A percentile compares a stretch with the other conserved stretches of the same genome.
These are phyloP conservation scores for Scutellaria barbata DNA, from an alignment of 257 asterid species.

Conservation along the genomic window DNA sequence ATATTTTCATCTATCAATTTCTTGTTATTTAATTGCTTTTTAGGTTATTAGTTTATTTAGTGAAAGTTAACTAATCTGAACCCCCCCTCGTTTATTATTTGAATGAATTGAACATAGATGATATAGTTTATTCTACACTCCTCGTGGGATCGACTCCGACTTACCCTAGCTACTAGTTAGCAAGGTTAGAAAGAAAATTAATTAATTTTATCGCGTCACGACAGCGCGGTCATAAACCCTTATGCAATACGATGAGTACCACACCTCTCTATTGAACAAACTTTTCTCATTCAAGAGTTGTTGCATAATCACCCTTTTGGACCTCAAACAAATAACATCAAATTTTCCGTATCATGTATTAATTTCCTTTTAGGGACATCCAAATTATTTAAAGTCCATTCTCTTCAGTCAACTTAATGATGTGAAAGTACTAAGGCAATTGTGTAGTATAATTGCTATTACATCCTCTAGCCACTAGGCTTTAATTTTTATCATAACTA, in stretches of 20 bases:
- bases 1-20: too few relatives aligned
- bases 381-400: not conserved
- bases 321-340: conserved; percentile 4
- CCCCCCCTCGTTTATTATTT: too few relatives aligned
- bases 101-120: too few relatives aligned
- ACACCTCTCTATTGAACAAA: not conserved
- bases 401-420: not conserved
- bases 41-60: too few relatives aligned
- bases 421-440: not conserved
- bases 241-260: not conserved
- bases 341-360: not conserved
- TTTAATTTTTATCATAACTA: not conserved
- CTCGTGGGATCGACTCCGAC: too few relatives aligned
- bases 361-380: not conserved
- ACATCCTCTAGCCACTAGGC: not conserved
- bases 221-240: conserved; percentile 1
- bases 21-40: too few relatives aligned
- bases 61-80: too few relatives aligned
- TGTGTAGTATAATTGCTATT: not conserved
- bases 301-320: not conserved
- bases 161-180: too few relatives aligned
- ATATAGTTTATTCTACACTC: too few relatives aligned
- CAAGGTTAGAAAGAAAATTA: too few relatives aligned
- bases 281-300: conserved; percentile 11
- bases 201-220: too few relatives aligned